Base-by-base conservation (phyloP, 179 eudicot species). In the Amaranthus tricolor region DNA sequence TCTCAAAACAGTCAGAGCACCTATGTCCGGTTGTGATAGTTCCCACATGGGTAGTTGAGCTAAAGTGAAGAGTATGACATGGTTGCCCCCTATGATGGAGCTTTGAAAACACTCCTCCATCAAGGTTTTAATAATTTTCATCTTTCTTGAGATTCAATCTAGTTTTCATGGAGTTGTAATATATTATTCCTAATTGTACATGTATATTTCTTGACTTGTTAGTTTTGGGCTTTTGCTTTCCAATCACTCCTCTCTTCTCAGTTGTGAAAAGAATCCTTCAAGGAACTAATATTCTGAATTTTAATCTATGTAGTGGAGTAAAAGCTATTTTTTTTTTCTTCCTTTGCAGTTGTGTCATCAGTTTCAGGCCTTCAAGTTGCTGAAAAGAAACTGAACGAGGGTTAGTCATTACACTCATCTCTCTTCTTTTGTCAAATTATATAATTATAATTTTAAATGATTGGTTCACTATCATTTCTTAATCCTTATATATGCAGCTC, bases 331-430 rank as follows among this genome's bases (percentile, higher is more conserved):
- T 15, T 16, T n/a, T 57, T 57, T 52, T 20, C 11, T 77, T 64
- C 55, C 58, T 72, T 71, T 85, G 89, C 96, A 94, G 98, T 94
- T 78, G 68, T 92, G 62, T 92, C 98, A 66, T 75, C 97, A 56
- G 91, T 92, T 62, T 89, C 98, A 20, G 98, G 98, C 63, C 92
- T 94, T 86, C 81, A 89, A 77, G 88, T 82, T 77, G 81, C 82
- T 53, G 85, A 75, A 50, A 66, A 62, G 7, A 78, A 74, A 40
- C 71, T 92, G 74, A 81, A 84, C 50, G 76, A 79, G 49, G 91
- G 98, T 94, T 79, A 78, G 86, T 81, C 60, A 54, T 48, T 72
- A 49, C 31, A 43, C 59, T 65, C 43, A 44, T 51, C 64, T 54
- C 66, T 59, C 19, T 72, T 70, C 78, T 66, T 68, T 47, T 65